Conservation (phyloP, 2,329 filamentous ascomycete species). For the Ophiocordyceps australis region DNA sequence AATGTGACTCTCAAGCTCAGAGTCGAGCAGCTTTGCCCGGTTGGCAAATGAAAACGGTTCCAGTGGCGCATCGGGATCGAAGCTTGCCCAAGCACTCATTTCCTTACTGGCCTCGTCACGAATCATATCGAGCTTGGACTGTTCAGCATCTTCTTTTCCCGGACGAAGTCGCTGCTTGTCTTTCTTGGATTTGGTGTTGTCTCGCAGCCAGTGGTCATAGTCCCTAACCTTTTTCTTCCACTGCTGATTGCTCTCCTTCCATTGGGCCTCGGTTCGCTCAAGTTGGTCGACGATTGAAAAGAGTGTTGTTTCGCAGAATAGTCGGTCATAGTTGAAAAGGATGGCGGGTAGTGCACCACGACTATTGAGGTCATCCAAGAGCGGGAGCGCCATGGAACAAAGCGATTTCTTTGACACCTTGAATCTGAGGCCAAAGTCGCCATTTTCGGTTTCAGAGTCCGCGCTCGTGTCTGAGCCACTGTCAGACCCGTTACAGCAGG, state of each 20-base stretch:
- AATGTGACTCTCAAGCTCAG: slow-evolving; percentile 39
- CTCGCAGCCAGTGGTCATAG: slow-evolving; percentile 37
- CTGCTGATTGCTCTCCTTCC: slow-evolving; percentile 33
- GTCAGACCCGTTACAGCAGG: too few relatives aligned
- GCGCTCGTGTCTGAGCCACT: too few relatives aligned
- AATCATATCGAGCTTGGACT: slow-evolving; percentile 36
- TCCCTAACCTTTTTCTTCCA: slow-evolving; percentile 43
- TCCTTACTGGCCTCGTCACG: slow-evolving; percentile 38
- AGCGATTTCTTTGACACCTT: not conserved
- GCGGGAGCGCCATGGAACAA: not conserved
- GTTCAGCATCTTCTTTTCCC: slow-evolving; percentile 2
- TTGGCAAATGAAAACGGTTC: slow-evolving; percentile 50
- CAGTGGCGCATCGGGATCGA: slow-evolving; percentile 46
- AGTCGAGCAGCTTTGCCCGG: slow-evolving; percentile 32
- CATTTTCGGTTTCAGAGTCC: too few relatives aligned
- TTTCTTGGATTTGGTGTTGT: slow-evolving; percentile 19
- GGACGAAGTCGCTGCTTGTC: slow-evolving; percentile 1
- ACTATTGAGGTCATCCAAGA: slow-evolving; percentile 30
- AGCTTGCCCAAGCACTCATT: slow-evolving; percentile 38
- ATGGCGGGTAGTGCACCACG: slow-evolving; percentile 54
- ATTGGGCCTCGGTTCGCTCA: slow-evolving; percentile 14
- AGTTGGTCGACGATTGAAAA: slow-evolving; percentile 31
- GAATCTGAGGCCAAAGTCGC: not conserved
- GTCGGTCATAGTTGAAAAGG: slow-evolving; percentile 60
- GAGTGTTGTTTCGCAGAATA: slow-evolving; percentile 42